Base-by-base conservation (phyloP, 768 basidiomycete species). In the Hydnum rufescens region DNA sequence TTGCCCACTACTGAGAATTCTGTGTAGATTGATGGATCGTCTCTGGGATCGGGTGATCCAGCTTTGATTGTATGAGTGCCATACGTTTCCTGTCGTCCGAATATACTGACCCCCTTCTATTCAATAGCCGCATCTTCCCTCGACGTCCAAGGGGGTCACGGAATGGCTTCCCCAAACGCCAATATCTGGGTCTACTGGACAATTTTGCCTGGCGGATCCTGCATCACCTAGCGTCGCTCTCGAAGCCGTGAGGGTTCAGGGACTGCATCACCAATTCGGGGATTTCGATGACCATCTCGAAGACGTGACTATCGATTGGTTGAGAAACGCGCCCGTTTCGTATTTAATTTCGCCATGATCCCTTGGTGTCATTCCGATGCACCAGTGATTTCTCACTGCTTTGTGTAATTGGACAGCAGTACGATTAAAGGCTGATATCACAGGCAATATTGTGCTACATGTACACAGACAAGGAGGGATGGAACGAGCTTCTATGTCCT, bases 251-350 rank as follows among this genome's bases (percentile, higher is more conserved):
- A 68, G 66, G 34, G 71, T 76, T 42, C 60, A 66, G 39, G 67
- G 66, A n/a, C 62, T 70, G 51, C 77, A 80, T 53, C 65, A 70
- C 53, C 67, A 71, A 46, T 77, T 87, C 53, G 79, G 77, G 3
- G 84, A 87, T 62, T 86, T 86, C 56, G 84, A 87, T 54, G 84
- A 86, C 58, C 80, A 86, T 64, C 63, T 86, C 44, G 84, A 84
- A 64, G 77, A 84, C 62, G 77, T 78, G 47, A 73, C 62, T 39
- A 63, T 68, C 53, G 72, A 73, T 53, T 74, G 72, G 71, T 56
- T 75, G 55, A 62, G 61, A 48, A 74, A 75, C 44, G 57, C 46
- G 23, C 62, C 19, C 3, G 52, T 53, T 19, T 31, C 53, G 26
- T 47, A 47, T 26, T 13, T 47, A 25, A 13, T 26, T 13, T 13